phyloP scores from a whole-genome alignment of 2,329 filamentous ascomycete species.

The Phialophora tarda region DNA sequence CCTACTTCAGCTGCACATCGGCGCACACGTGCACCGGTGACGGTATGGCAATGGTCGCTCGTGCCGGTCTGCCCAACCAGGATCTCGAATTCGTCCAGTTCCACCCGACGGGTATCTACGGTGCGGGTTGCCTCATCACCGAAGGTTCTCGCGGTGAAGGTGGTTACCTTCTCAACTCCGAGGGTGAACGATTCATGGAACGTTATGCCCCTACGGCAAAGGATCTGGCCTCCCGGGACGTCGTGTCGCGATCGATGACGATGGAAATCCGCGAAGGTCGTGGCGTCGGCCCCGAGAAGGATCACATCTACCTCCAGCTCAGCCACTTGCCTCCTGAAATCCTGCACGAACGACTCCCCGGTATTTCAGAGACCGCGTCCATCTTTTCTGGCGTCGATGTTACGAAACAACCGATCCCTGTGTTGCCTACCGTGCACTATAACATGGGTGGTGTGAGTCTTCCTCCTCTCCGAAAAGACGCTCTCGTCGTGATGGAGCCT shows the following conservation, averaged over 20 bases:
- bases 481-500: background rate
- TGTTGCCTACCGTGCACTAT: constrained; percentile 97
- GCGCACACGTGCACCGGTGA: constrained; percentile 99
- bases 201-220: constrained; percentile 96
- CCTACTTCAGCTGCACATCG: constrained; percentile 98
- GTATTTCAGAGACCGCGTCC: constrained; percentile 97
- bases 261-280: constrained; percentile 97
- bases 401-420: constrained; percentile 93
- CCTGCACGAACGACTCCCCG: constrained; percentile 92
- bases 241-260: constrained; percentile 97
- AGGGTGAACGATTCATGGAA: constrained; percentile 99
- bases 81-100: constrained; percentile 99
- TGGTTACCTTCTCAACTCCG: constrained; percentile 94
- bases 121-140: constrained; percentile 95
- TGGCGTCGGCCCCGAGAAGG: constrained; percentile 95
- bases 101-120: constrained; percentile 98
- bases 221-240: constrained; percentile 94
- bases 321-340: constrained; percentile 92
- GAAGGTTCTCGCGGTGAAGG: constrained; percentile 98
- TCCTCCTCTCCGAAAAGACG: background rate
- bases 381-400: constrained; percentile 98
- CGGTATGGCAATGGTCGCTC: constrained; percentile 98
- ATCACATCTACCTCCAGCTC: constrained; percentile 98
- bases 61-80: constrained; percentile 96
- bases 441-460: constrained; percentile 85